A percentile compares a stretch with the other conserved stretches of the same genome.
Conservation (phyloP, 2,329 filamentous ascomycete genomes). For the Colletotrichum liriopes region DNA sequence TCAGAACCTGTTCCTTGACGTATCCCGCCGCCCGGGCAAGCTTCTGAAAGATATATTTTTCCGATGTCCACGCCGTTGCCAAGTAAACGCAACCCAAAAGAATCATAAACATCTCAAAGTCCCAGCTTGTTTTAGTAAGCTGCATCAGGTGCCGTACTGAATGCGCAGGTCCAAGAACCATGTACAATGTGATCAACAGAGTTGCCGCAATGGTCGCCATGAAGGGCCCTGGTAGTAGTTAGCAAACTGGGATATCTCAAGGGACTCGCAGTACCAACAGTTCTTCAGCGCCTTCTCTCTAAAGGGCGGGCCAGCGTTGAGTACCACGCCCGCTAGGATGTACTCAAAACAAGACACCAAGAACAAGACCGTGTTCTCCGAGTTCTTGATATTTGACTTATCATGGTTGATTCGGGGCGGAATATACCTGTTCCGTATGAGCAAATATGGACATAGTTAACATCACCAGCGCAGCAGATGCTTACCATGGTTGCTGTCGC, state of each 20-base stretch:
- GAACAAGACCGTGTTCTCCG: conserved; percentile 93
- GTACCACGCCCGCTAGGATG: conserved; percentile 88
- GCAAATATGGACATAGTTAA: background rate
- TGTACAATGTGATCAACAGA: conserved; percentile 79
- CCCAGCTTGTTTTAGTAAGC: conserved; percentile 80
- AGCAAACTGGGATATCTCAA: conserved; percentile 43
- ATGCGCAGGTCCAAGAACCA: conserved; percentile 82
- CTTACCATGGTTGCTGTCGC: conserved; percentile 83
- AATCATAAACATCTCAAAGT: conserved; percentile 83
- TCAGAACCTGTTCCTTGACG: conserved; percentile 70
- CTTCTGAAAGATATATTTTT: conserved; percentile 78
- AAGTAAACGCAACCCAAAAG: conserved; percentile 80
- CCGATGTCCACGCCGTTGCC: conserved; percentile 77
- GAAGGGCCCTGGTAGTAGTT: conserved; percentile 78
- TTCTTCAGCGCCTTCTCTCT: conserved; percentile 86
- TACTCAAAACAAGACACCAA: conserved; percentile 95
- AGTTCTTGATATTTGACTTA: conserved; percentile 90
- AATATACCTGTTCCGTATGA: conserved; percentile 72
- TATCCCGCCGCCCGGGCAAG: conserved; percentile 79
- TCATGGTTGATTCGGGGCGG: conserved; percentile 84
- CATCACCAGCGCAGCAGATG: conserved; percentile 19
- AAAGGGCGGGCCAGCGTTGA: conserved; percentile 94
- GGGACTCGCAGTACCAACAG: conserved; percentile 66
- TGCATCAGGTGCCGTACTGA: conserved; percentile 86
- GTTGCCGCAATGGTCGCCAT: conserved; percentile 81